Evolutionary conservation across 2,329 filamentous ascomycete genomes (phyloP).

Genomic region (Xylariaceae sp.): DNA sequence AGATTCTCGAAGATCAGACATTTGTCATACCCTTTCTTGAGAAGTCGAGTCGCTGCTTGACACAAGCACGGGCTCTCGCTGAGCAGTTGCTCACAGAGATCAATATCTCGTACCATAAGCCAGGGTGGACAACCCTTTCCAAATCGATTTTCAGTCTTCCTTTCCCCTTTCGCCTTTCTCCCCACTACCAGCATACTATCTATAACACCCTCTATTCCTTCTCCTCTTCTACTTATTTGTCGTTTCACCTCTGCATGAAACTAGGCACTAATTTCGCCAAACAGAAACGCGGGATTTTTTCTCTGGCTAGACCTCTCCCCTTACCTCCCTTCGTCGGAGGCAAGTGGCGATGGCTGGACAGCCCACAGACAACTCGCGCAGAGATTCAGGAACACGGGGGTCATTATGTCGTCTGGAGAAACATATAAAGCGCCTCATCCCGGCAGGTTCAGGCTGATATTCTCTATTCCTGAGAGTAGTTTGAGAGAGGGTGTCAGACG

Average conservation of each 20-base stretch:
- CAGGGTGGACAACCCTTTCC: slow-evolving; percentile 12
- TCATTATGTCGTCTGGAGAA: slow-evolving; percentile 17
- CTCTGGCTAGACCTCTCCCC: slow-evolving; percentile 20
- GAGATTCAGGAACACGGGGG: slow-evolving; percentile 14
- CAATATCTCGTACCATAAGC: slow-evolving; percentile 15
- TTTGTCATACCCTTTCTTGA: slow-evolving; percentile 15
- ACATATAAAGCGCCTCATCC: slow-evolving; percentile 14
- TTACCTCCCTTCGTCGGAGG: slow-evolving; percentile 15
- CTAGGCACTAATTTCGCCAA: not conserved
- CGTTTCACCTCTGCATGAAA: not conserved
- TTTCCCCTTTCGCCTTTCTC: no score
- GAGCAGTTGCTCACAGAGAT: slow-evolving; percentile 17
- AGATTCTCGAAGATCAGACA: slow-evolving; percentile 18
- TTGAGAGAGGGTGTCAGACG: slow-evolving; percentile 19
- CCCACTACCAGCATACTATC: no score
- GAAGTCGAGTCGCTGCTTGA: slow-evolving; percentile 10
- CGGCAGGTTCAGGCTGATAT: slow-evolving; percentile 19
- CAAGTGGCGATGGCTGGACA: slow-evolving; percentile 19
- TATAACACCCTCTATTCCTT: no score
- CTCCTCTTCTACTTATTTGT: not conserved
- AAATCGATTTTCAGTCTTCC: no score
- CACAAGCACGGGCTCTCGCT: slow-evolving; percentile 9
- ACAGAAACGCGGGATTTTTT: slow-evolving; percentile 21
- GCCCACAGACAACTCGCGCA: slow-evolving; percentile 18
- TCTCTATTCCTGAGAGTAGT: slow-evolving; percentile 15